Conservation (phyloP, 116 monocot species). For the Trichopus zeylanicus region DNA sequence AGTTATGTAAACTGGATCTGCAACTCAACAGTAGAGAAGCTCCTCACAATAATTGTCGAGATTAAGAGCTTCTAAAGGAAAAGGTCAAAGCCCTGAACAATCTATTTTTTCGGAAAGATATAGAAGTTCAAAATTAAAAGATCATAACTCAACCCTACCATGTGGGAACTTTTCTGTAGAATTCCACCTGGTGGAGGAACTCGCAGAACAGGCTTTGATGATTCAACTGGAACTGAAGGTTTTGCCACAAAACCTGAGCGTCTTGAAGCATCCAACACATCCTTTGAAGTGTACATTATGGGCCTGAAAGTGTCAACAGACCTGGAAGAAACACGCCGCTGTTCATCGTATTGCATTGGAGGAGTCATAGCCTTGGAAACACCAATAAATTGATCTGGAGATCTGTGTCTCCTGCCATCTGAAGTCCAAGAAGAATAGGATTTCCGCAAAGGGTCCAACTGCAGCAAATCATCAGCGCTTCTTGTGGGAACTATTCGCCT, state of each 20-base stretch:
- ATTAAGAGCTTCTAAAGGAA: no score
- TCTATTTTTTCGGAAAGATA: no score
- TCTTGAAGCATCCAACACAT: constrained; percentile 30
- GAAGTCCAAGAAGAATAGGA: constrained; percentile 29
- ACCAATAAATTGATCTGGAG: constrained; percentile 55
- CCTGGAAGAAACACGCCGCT: constrained; percentile 22
- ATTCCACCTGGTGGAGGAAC: constrained; percentile 25
- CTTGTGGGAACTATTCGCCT: constrained; percentile 54
- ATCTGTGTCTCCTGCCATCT: constrained; percentile 38
- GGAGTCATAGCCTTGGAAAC: constrained; percentile 37
- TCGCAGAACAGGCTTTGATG: constrained; percentile 23
- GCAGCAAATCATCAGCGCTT: constrained; percentile 60
- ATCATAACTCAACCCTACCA: no score
- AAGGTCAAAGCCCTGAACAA: no score
- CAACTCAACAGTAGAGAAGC: no score
- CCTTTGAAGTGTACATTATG: neutral
- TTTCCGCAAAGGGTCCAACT: constrained; percentile 40
- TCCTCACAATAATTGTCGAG: no score
- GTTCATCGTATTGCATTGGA: constrained; percentile 23
- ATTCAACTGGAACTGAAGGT: constrained; percentile 30
- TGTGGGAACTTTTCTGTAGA: constrained; percentile 30
- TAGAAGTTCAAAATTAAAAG: no score
- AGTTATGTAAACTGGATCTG: no score
- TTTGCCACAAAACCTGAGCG: constrained; percentile 23
- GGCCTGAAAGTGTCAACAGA: constrained; percentile 30